phyloP scores from a whole-genome alignment of 768 basidiomycete species.

The Tylopilus balloui region DNA sequence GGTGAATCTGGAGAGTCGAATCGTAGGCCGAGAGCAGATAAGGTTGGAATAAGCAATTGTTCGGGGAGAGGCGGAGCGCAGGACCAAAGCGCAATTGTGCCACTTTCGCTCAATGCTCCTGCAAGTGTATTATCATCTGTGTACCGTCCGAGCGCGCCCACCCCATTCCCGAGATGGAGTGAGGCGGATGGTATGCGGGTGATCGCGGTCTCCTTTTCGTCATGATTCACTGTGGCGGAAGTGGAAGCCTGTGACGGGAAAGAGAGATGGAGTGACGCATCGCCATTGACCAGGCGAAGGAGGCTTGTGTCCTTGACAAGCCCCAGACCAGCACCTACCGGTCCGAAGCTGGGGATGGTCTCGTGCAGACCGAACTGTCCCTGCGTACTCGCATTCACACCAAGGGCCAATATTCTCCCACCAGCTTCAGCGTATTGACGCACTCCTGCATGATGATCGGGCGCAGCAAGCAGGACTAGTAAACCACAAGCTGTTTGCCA shows the following conservation, averaged over 20 bases:
- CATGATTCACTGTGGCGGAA: slow-evolving; percentile 8
- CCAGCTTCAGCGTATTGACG: slow-evolving; percentile 60
- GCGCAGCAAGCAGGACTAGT: slow-evolving; percentile 70
- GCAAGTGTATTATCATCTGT: slow-evolving; percentile 15
- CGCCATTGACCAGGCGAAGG: slow-evolving; percentile 26
- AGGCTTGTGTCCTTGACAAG: slow-evolving; percentile 27
- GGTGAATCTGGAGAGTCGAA: not conserved
- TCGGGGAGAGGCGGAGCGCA: slow-evolving; percentile 25
- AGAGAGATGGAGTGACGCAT: slow-evolving; percentile 22
- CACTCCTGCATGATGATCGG: slow-evolving; percentile 42
- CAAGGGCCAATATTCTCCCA: slow-evolving; percentile 67
- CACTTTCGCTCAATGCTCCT: slow-evolving; percentile 24
- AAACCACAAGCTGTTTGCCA: slow-evolving; percentile 76
- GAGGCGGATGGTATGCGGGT: slow-evolving; percentile 14
- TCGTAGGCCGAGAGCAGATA: slow-evolving; percentile 27
- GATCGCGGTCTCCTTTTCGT: not conserved
- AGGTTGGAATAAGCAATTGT: slow-evolving; percentile 18
- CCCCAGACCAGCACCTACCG: slow-evolving; percentile 29
- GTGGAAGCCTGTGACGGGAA: slow-evolving; percentile 20
- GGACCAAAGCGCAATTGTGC: slow-evolving; percentile 28
- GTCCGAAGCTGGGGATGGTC: slow-evolving; percentile 40
- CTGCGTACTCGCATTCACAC: slow-evolving; percentile 52
- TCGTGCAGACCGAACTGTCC: slow-evolving; percentile 30
- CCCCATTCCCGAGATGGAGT: slow-evolving; percentile 16
- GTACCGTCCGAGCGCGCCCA: slow-evolving; percentile 19